A percentile compares a stretch with the other conserved stretches of the same genome.
Conservation (phyloP, 345 rosid genomes). For the Aurinia saxatilis region DNA sequence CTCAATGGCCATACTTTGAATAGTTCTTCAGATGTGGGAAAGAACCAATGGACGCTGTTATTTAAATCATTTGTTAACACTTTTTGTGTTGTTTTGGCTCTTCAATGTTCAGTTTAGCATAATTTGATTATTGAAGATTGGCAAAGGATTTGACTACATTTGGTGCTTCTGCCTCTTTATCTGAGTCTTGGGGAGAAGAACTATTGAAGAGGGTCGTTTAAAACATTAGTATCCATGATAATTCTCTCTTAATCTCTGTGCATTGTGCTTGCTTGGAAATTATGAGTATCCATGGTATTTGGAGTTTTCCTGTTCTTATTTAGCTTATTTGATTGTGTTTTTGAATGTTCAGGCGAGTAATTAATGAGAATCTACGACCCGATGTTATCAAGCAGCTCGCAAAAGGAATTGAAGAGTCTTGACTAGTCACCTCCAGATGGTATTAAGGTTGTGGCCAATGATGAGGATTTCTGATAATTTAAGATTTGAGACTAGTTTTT, state of each 20-base stretch:
- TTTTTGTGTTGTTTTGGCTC: not conserved
- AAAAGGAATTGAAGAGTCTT: too few species aligned
- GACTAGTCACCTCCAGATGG: constrained; percentile 99
- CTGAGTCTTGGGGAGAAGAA: too few species aligned
- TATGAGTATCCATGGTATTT: too few species aligned
- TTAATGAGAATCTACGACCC: constrained; percentile 97
- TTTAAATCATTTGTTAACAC: not conserved
- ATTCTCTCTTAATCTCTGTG: too few species aligned
- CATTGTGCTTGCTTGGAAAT: not conserved
- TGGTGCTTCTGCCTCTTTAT: constrained; percentile 3
- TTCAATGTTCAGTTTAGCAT: not conserved
- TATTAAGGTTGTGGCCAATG: constrained; percentile 88
- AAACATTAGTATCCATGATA: too few species aligned
- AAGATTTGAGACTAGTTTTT: too few species aligned
- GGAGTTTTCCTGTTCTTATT: too few species aligned
- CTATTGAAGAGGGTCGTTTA: too few species aligned
- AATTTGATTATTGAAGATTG: constrained; percentile 9
- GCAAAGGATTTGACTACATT: constrained; percentile 4
- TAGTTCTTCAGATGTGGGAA: not conserved
- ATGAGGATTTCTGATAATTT: too few species aligned
- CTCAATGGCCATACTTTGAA: not conserved
- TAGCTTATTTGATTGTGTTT: too few species aligned
- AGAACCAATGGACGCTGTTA: not conserved
- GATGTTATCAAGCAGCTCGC: constrained; percentile 95
- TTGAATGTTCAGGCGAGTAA: constrained; percentile 59